Base-by-base conservation (phyloP, 371 early-diverging fungal species). In the Blastocladiella emersonii region DNA sequence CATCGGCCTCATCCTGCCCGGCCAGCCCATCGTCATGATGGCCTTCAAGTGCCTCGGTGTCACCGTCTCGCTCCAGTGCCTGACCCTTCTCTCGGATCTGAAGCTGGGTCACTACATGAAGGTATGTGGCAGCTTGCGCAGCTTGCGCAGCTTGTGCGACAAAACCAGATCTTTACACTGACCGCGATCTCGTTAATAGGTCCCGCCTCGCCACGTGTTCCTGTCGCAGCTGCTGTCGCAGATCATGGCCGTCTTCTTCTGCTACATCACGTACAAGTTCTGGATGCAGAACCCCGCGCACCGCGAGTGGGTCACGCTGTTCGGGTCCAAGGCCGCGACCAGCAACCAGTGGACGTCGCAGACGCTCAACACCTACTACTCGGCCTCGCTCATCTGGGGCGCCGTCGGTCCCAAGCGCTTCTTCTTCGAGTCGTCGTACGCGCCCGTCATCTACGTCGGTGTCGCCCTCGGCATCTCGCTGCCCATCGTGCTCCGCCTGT, bases 181-280 rank as follows among this genome's bases (percentile, higher is more conserved):
- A n/a, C n/a, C n/a, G n/a, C n/a, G n/a, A n/a, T n/a, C n/a, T n/a
- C n/a, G n/a, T n/a, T n/a, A n/a, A n/a, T n/a, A n/a, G n/a, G 71
- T 80, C 36, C 72, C 75, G 5, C 80, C 82, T 41, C 25, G 73
- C 70, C 43, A 70, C 70, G 81, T 86, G 61, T 73, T 81, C 4
- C 68, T 72, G 34, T 86, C 85, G 65, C 72, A 85, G 45, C 85
- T 85, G 70, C 67, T 27, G 12, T 87, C 68, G 71, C 84, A 86
- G 23, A 23, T 75, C 12, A 61, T 87, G 56, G 77, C 77, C 63
- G 82, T 80, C 49, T 25, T 81, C 27, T 67, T 88, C 64, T 85
- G 85, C 66, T 70, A 84, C 19, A 74, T 69, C 25, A 78, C 83
- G 34, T 82, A 83, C 59, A 77, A 72, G n/a, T 84, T 81, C 80